Conservation (phyloP, 202 grass and related monocot species). For the Elaeis oleifera region DNA sequence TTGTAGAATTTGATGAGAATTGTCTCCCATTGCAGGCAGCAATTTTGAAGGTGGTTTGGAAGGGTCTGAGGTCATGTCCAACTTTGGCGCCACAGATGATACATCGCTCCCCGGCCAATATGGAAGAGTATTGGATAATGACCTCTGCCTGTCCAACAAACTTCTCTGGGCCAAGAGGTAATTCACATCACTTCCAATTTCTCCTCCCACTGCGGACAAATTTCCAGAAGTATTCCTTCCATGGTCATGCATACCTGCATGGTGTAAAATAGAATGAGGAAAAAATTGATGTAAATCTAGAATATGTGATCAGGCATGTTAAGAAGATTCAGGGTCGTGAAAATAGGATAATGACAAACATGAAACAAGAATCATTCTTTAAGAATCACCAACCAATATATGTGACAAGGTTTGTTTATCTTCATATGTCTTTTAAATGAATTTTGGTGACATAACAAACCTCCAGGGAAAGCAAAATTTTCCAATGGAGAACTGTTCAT, state of each 20-base stretch:
- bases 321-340: too few species aligned
- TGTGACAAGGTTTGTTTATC: too few species aligned
- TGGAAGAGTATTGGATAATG: conserved; percentile 38
- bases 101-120: conserved; percentile 63
- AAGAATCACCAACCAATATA: too few species aligned
- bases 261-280: background rate
- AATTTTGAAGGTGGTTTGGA: conserved; percentile 49
- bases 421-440: background rate
- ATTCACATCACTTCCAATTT: conserved; percentile 46
- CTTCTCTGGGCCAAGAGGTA: conserved; percentile 76
- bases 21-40: conserved; percentile 29
- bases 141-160: conserved; percentile 77
- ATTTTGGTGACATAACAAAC: conserved; percentile 4
- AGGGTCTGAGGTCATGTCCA: conserved; percentile 38
- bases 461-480: conserved; percentile 8
- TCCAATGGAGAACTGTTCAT: conserved; percentile 8
- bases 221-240: conserved; percentile 35
- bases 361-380: too few species aligned
- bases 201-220: conserved; percentile 30
- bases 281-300: too few species aligned
- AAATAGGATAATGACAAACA: too few species aligned
- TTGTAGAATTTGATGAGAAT: conserved; percentile 45
- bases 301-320: too few species aligned
- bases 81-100: conserved; percentile 35
- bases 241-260: conserved; percentile 61